These are phyloP conservation scores for Dactylis glomerata DNA, from an alignment of 176 grass and related monocot genomes.

Conservation along the genomic window DNA sequence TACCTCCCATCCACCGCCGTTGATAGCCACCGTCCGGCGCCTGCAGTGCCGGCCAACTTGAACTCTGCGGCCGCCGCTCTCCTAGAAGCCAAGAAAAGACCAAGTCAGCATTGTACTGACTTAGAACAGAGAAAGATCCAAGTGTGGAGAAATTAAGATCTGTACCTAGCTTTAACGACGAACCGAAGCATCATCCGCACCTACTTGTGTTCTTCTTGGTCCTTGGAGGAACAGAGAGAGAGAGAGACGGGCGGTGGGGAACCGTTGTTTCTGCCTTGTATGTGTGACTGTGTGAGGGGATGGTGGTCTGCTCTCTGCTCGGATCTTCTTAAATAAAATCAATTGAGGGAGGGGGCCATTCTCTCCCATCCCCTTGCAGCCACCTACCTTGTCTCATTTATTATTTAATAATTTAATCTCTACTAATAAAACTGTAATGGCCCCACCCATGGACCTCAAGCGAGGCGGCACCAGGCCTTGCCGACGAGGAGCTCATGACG, in stretches of 20 bases:
- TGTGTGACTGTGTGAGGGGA: not conserved
- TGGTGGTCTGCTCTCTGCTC: not conserved
- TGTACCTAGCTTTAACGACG: constrained; percentile 19
- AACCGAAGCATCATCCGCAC: constrained; percentile 28
- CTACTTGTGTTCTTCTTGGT: constrained; percentile 6
- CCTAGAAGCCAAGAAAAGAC: not conserved
- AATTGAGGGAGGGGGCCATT: not conserved
- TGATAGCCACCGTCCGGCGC: constrained; percentile 25
- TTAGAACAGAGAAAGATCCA: not conserved
- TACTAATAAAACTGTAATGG: too few relatives aligned
- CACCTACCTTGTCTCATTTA: not conserved
- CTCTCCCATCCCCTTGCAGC: not conserved
- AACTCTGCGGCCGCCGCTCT: not conserved
- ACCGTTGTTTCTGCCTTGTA: not conserved
- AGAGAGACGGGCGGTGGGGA: not conserved
- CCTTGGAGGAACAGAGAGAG: not conserved
- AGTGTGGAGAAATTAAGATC: not conserved
- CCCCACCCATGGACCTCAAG: too few relatives aligned
- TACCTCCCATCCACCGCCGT: constrained; percentile 35
- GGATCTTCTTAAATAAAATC: constrained; percentile 28
- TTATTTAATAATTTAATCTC: too few relatives aligned
- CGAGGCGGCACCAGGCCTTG: too few relatives aligned
- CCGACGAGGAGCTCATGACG: too few relatives aligned
- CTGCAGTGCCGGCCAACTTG: not conserved
- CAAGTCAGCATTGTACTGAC: not conserved